Conservation (phyloP, 441 rosid genomes). For the Populus hybrid region DNA sequence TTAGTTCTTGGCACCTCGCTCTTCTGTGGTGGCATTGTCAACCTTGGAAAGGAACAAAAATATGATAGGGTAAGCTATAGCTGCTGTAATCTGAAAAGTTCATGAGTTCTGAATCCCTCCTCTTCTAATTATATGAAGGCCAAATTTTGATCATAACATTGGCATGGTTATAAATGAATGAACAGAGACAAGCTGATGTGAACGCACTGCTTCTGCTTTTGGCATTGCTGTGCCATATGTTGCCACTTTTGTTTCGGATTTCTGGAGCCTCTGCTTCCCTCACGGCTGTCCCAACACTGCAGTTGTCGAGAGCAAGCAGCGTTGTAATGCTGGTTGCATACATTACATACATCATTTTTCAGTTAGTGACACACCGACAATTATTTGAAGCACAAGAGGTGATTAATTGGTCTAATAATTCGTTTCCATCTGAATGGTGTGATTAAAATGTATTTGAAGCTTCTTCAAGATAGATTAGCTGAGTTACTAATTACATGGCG, state of each 20-base stretch:
- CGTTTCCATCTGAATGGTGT: not conserved
- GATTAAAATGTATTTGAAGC: not conserved
- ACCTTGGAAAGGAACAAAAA: slow-evolving; percentile 54
- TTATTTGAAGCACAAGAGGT: slow-evolving; percentile 66
- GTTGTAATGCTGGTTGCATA: slow-evolving; percentile 69
- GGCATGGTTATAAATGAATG: not conserved
- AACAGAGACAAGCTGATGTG: slow-evolving; percentile 84
- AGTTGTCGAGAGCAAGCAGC: slow-evolving; percentile 73
- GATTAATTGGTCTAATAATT: not conserved
- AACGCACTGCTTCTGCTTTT: slow-evolving; percentile 60
- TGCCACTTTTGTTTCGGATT: slow-evolving; percentile 61
- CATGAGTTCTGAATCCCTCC: not conserved
- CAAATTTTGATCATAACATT: not conserved
- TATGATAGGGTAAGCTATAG: slow-evolving; percentile 57
- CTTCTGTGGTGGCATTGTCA: slow-evolving; percentile 81
- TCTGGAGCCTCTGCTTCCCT: slow-evolving; percentile 22
- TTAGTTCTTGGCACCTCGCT: slow-evolving; percentile 89
- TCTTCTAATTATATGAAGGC: not conserved
- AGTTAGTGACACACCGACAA: slow-evolving; percentile 62
- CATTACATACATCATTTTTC: slow-evolving; percentile 58
- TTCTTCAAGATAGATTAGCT: not conserved
- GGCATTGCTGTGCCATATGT: slow-evolving; percentile 60
- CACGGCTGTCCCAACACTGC: slow-evolving; percentile 38
- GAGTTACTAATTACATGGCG: not conserved
- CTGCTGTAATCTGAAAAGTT: not conserved